phyloP scores from a whole-genome alignment of 75 land plant genomes.

The Picea glauca region DNA sequence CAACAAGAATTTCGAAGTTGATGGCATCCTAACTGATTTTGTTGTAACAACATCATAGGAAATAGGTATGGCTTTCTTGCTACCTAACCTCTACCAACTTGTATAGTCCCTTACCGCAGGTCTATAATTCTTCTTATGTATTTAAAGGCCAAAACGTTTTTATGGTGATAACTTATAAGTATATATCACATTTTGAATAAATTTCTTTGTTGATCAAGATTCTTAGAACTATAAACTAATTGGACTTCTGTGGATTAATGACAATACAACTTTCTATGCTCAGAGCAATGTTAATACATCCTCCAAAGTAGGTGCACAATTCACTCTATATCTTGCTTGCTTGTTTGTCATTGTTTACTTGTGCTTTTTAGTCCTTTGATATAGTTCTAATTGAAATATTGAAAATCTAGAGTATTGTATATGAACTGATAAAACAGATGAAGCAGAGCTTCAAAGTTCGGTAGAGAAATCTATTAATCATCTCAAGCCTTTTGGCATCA shows the following conservation, averaged over 20 bases:
- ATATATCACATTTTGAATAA: background rate
- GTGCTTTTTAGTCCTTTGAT: background rate
- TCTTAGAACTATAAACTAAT: background rate
- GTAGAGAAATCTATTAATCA: too few species aligned
- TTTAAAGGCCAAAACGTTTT: too few species aligned
- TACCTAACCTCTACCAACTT: too few species aligned
- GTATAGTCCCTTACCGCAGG: too few species aligned
- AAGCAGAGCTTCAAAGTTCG: too few species aligned
- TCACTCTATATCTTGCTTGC: background rate
- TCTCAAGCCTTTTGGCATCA: background rate
- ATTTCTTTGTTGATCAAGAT: background rate
- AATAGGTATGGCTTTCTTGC: slow-evolving; percentile 36
- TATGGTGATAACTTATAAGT: too few species aligned
- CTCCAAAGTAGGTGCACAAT: background rate
- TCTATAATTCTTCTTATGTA: too few species aligned
- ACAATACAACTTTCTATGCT: slow-evolving; percentile 12
- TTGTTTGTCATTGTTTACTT: background rate
- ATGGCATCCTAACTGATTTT: slow-evolving; percentile 84
- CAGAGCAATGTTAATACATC: background rate
- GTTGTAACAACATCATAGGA: slow-evolving; percentile 76
- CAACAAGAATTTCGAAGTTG: slow-evolving; percentile 60
- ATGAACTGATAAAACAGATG: background rate
- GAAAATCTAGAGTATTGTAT: background rate
- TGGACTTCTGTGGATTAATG: slow-evolving; percentile 1
- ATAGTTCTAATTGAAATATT: background rate